Evolutionary conservation across 768 basidiomycete species (phyloP).

Genomic region (Russula abietina): DNA sequence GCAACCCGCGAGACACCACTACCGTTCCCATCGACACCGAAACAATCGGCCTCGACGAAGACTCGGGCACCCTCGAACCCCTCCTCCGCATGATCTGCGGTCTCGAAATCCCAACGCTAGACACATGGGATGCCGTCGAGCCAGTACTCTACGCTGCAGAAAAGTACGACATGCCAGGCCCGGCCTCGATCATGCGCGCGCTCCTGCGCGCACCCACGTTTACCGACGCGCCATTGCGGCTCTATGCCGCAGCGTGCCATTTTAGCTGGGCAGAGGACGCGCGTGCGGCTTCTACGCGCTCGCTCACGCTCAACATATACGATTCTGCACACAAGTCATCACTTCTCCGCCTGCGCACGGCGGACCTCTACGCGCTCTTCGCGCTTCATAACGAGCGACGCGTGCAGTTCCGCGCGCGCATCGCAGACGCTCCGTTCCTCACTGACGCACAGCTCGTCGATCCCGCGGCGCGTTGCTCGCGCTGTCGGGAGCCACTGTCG

Average conservation of each 20-base stretch:
- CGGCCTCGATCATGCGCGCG: conserved; percentile 52
- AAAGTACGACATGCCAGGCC: conserved; percentile 67
- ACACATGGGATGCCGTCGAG: conserved; percentile 50
- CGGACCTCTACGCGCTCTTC: conserved; percentile 49
- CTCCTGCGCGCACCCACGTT: conserved; percentile 49
- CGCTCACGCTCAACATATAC: conserved; percentile 50
- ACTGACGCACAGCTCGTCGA: conserved; percentile 34
- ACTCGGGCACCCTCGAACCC: conserved; percentile 46
- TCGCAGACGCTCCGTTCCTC: conserved; percentile 51
- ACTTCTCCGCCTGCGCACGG: conserved; percentile 44
- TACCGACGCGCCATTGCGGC: conserved; percentile 43
- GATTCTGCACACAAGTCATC: conserved; percentile 39
- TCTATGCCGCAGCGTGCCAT: conserved; percentile 51
- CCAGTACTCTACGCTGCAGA: conserved; percentile 56
- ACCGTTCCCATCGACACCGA: conserved; percentile 25
- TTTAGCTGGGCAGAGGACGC: conserved; percentile 56
- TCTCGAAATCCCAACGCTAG: conserved; percentile 43
- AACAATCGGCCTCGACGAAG: conserved; percentile 52
- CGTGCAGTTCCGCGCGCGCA: conserved; percentile 43
- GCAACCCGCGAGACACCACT: neutral
- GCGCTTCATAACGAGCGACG: conserved; percentile 49
- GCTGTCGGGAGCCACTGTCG: conserved; percentile 45
- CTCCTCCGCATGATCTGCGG: conserved; percentile 60
- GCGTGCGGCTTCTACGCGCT: conserved; percentile 46
- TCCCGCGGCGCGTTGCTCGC: conserved; percentile 44